A percentile compares a stretch with the other conserved stretches of the same genome.
Conservation (phyloP, 2,329 filamentous ascomycete genomes). For the Ascochyta clinopodiicola region DNA sequence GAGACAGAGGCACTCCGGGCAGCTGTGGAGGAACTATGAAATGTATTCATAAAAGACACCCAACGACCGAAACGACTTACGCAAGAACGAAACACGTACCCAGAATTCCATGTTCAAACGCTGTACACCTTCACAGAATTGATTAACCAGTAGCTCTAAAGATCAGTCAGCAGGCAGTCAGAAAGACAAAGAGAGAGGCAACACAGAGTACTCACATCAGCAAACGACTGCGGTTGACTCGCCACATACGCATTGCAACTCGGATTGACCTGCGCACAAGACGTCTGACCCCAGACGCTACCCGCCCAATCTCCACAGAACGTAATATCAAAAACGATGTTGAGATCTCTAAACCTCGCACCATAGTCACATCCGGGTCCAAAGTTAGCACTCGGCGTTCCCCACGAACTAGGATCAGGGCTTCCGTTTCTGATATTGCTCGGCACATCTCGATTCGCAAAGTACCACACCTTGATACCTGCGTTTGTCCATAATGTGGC, state of each 20-base stretch:
- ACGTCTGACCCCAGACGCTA: constrained; percentile 47
- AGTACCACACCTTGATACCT: constrained; percentile 58
- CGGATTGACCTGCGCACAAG: constrained; percentile 39
- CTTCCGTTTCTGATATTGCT: constrained; percentile 49
- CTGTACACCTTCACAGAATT: constrained; percentile 50
- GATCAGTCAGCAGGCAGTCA: constrained; percentile 13
- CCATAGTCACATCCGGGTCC: constrained; percentile 46
- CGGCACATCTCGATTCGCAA: constrained; percentile 50
- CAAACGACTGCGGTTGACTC: constrained; percentile 45
- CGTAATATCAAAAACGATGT: constrained; percentile 57
- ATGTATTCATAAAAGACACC: constrained; percentile 1
- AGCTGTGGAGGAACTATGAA: constrained; percentile 22
- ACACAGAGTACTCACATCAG: constrained; percentile 33
- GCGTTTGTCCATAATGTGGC: constrained; percentile 51
- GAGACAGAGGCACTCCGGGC: constrained; percentile 38
- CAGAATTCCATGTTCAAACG: constrained; percentile 19
- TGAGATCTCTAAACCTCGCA: constrained; percentile 45
- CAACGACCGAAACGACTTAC: not conserved
- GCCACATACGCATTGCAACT: constrained; percentile 50
- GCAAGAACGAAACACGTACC: not conserved
- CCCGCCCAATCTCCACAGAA: constrained; percentile 66
- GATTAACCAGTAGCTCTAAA: constrained; percentile 47
- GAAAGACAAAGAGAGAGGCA: too few relatives aligned
- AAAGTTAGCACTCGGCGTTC: constrained; percentile 49
- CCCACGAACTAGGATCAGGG: constrained; percentile 53